Evolutionary conservation across 495 filamentous ascomycete species (phyloP), one percentile per base, ranked within the genome.

Genomic region (Glarea lozoyensis): DNA sequence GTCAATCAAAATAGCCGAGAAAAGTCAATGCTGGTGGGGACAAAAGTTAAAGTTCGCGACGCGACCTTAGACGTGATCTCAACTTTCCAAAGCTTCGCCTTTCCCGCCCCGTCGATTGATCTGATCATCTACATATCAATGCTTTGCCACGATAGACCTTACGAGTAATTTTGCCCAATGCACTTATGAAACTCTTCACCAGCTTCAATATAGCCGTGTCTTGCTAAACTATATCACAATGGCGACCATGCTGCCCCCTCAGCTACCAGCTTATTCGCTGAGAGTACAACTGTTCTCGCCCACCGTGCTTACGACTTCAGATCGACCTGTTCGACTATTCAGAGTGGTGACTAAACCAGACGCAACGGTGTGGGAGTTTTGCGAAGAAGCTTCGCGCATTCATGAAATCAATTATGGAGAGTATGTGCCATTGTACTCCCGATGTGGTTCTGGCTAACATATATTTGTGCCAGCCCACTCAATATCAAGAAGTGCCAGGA

Each of bases 401-500:
- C 47, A 53, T 40, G 36, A 53, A 32, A 43, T 48, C 17, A 56
- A 53, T 21, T 56, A 56, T 42, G 46, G 50, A 41, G 6, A 50
- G 53, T 56, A 45, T 32, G 53, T 49, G 1, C 13, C 22, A 18
- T 23, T 12, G 6, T 18, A 18, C 20, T 7, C 2, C 15, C 9
- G 24, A 13, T 29, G 15, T 17, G 17, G n/a, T 18, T 19, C 22
- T 29, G 18, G 29, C 41, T 47, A 29, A 45, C 31, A 10, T n/a
- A 4, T 10, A 34, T 10, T 32, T 19, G 15, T 19, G 13, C 20
- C 42, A 56, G 53, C 31, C 43, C 45, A 17, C 18, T 56, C 35
- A 41, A 41, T 3, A 53, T 56, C 34, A 56, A 56, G 40, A 50
- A 48, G 22, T 48, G 48, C n/a, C 53, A 56, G 32, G 53, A 56